Percentiles rank a stretch among this genome's conserved stretches.
Conservation (phyloP, 1,139 yeast genomes). For the Chernovozyma sophiae-reginae region DNA sequence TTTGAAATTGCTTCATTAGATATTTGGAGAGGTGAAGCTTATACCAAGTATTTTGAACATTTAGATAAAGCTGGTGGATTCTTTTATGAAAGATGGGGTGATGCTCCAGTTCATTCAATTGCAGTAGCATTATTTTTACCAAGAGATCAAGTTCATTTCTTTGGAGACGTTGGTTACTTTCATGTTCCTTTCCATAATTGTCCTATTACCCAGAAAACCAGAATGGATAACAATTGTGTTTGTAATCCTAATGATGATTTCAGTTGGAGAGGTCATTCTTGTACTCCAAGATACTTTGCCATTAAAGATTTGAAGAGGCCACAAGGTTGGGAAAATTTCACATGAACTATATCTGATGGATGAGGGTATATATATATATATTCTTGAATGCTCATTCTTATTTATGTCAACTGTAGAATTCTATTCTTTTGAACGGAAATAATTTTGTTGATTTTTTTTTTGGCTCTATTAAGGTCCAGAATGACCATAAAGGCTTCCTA, state of each 20-base stretch:
- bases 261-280: slow-evolving; percentile 83
- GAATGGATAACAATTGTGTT: slow-evolving; percentile 55
- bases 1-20: slow-evolving; percentile 75
- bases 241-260: slow-evolving; percentile 76
- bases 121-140: slow-evolving; percentile 77
- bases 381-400: no score
- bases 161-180: slow-evolving; percentile 78
- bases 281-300: slow-evolving; percentile 70
- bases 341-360: no score
- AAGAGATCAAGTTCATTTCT: slow-evolving; percentile 65
- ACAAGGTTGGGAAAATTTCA: slow-evolving; percentile 67
- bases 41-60: slow-evolving; percentile 61
- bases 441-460: no score
- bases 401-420: no score
- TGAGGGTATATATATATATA: no score
- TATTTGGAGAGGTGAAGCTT: slow-evolving; percentile 72
- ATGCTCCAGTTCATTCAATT: slow-evolving; percentile 85
- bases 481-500: no score
- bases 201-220: slow-evolving; percentile 59
- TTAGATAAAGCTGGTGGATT: slow-evolving; percentile 82
- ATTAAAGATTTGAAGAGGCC: slow-evolving; percentile 64
- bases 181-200: slow-evolving; percentile 78
- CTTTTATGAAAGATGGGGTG: slow-evolving; percentile 92
- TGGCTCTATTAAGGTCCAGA: no score
- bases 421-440: no score